Base-by-base conservation (phyloP, 108 stramenopile genomes). In the Discostella stelligeroides region DNA sequence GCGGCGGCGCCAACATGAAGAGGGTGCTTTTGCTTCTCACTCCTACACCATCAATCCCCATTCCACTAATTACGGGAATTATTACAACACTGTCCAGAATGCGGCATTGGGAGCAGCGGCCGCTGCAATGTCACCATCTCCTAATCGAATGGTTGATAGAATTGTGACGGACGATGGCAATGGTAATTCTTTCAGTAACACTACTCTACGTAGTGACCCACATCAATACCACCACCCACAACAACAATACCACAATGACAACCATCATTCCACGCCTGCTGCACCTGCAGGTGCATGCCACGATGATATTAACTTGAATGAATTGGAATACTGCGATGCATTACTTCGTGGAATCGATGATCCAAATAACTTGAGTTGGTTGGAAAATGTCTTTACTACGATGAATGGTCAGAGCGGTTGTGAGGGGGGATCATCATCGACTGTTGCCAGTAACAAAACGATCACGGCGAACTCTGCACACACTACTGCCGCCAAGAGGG, bases 281-380 rank as follows among this genome's bases (percentile, higher is more conserved):
- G 48, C 48, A 4, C 1, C 10, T 55, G 34, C 14, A 1, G 18
- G 34, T 34, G 34, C 34, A 34, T 34, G 5, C 6, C 34, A 3
- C 34, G 34, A 34, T 34, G 34, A 34, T 6, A 34, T 34, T 5
- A 34, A 34, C 6, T 34, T 34, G 34, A 34, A 34, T 6, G 57
- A 58, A n/a, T 39, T 58, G 18, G 57, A 58, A 27, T 58, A 58
- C 34, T 58, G 57, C 57, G 57, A 58, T 37, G 57, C 57, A 20
- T 4, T 58, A 28, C 17, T 58, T 4, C 30, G 39, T 0, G 57
- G 57, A 37, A 37, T 58, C n/a, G 57, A 40, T 20, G 57, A 58
- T 39, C n/a, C 15, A 0, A 17, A 20, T 28, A 20, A 20, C 27
- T 55, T 15, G 5, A n/a, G 57, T 2, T 58, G 57, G 57, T 37